Conservation (phyloP, 495 filamentous ascomycete genomes). For the Penicillium coprophilum region DNA sequence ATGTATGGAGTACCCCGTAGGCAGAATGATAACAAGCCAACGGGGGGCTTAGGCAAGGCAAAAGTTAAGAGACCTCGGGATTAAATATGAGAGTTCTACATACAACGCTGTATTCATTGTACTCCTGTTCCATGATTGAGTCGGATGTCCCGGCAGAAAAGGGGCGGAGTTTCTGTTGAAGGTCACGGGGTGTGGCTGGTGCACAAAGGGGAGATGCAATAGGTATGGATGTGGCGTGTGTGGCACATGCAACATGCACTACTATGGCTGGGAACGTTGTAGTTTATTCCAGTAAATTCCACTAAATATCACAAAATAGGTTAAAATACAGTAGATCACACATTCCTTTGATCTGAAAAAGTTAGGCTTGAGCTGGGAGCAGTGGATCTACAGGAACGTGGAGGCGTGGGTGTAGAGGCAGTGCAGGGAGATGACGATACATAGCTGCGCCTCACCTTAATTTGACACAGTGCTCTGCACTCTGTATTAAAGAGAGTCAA, state of each 20-base stretch:
- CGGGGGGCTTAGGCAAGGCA: conserved; percentile 2
- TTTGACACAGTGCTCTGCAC: no score
- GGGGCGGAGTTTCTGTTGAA: conserved; percentile 7
- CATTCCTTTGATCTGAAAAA: background rate
- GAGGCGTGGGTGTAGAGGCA: conserved; percentile 3
- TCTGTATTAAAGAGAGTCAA: conserved; percentile 1
- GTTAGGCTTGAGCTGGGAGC: background rate
- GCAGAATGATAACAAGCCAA: conserved; percentile 6
- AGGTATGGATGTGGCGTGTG: background rate
- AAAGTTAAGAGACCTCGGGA: background rate
- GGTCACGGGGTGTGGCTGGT: conserved; percentile 11
- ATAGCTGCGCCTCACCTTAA: background rate
- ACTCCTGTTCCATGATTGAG: background rate
- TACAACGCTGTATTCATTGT: background rate
- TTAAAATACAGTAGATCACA: conserved; percentile 3
- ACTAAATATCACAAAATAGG: background rate
- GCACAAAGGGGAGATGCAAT: background rate
- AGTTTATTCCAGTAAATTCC: background rate
- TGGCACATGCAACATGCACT: conserved; percentile 1
- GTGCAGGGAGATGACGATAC: conserved; percentile 1
- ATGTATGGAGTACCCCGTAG: no score
- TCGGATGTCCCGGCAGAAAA: background rate
- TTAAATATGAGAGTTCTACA: background rate
- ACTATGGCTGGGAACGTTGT: background rate
- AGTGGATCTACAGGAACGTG: conserved; percentile 6